Conservation (phyloP, 1,284 basidiomycete genomes). For the Stereum hirsutum region DNA sequence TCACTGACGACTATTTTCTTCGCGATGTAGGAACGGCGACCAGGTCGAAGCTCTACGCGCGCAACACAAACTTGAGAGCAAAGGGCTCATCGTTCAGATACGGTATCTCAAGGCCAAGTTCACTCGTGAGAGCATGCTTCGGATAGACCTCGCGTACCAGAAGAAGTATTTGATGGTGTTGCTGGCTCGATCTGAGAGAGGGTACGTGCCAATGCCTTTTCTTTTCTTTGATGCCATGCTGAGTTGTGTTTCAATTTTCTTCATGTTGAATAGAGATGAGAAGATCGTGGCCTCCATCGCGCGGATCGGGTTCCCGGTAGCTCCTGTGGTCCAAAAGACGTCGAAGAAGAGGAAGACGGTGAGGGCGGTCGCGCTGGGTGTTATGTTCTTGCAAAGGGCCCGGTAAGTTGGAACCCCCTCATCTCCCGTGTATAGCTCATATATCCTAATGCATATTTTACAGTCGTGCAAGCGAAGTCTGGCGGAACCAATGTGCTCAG, state of each 20-base stretch:
- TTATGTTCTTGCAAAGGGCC: conserved; percentile 61
- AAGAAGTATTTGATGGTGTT: conserved; percentile 74
- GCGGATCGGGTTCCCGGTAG: conserved; percentile 57
- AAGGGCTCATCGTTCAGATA: conserved; percentile 83
- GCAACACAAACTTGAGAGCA: conserved; percentile 79
- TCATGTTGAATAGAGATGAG: conserved; percentile 46
- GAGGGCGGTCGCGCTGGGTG: conserved; percentile 47
- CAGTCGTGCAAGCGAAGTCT: conserved; percentile 50
- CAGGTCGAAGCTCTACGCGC: conserved; percentile 46
- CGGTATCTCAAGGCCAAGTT: conserved; percentile 90
- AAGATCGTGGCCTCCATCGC: conserved; percentile 75
- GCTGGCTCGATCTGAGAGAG: conserved; percentile 60
- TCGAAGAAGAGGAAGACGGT: conserved; percentile 41
- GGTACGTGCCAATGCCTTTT: conserved; percentile 33
- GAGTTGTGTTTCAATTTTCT: conserved; percentile 1
- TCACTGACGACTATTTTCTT: conserved; percentile 4
- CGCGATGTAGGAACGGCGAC: conserved; percentile 33
- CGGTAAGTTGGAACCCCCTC: conserved; percentile 37
- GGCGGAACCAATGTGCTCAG: conserved; percentile 50
- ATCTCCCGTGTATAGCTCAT: conserved; percentile 5
- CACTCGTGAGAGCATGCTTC: conserved; percentile 75
- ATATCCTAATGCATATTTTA: neutral
- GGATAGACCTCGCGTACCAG: conserved; percentile 78
- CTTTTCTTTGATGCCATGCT: neutral
- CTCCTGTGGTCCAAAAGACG: conserved; percentile 16